phyloP scores from a whole-genome alignment of 257 asterid genomes.

The Euphrasia confusa region DNA sequence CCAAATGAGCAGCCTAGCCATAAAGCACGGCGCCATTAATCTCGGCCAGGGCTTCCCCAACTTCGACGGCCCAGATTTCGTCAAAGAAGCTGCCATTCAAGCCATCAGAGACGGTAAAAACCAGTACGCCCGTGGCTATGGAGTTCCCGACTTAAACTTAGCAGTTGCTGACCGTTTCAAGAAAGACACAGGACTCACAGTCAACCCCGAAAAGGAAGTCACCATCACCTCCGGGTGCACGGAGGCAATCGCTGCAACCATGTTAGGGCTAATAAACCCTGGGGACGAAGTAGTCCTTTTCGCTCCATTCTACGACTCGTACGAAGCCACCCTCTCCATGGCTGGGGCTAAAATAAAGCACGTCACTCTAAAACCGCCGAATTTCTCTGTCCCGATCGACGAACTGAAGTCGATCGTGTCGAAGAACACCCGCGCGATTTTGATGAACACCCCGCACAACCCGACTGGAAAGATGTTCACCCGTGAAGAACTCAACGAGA shows the following conservation, averaged over 20 bases:
- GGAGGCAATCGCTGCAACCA: conserved; percentile 95
- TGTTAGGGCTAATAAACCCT: conserved; percentile 83
- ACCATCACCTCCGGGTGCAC: conserved; percentile 97
- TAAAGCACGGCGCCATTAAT: conserved; percentile 85
- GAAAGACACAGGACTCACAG: conserved; percentile 63
- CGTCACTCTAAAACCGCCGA: conserved; percentile 69
- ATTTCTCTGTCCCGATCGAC: conserved; percentile 75
- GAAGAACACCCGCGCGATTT: conserved; percentile 76
- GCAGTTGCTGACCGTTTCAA: conserved; percentile 85
- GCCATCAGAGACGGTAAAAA: conserved; percentile 75
- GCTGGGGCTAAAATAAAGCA: conserved; percentile 81
- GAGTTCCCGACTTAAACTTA: conserved; percentile 80
- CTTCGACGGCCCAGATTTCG: conserved; percentile 97
- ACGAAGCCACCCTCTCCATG: conserved; percentile 93
- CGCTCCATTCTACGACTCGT: conserved; percentile 95
- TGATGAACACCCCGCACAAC: conserved; percentile 89
- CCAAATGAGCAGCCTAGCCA: conserved; percentile 91
- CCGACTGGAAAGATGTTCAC: conserved; percentile 98
- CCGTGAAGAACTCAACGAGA: conserved; percentile 52
- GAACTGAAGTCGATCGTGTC: conserved; percentile 63
- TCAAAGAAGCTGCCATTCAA: conserved; percentile 92
- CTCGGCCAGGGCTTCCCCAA: conserved; percentile 99
- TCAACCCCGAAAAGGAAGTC: conserved; percentile 84
- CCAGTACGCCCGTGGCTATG: conserved; percentile 95
- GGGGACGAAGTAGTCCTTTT: conserved; percentile 89